Conservation (phyloP, 257 asterid genomes). For the Cinchona pubescens region DNA sequence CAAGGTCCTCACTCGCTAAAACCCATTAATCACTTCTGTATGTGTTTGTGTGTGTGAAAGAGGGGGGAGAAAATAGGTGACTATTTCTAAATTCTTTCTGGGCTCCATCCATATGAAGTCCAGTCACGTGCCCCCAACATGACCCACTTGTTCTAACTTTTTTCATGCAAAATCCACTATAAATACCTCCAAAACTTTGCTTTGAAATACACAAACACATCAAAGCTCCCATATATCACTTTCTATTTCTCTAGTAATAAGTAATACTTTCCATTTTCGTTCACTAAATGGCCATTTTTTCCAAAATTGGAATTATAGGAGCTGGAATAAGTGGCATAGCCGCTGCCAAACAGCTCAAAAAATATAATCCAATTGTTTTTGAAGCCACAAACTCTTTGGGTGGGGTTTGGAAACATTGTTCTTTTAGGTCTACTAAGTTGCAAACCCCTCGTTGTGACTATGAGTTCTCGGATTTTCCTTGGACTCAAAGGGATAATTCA, state of each 20-base stretch:
- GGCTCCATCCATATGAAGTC: conserved; percentile 20
- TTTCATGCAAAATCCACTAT: conserved; percentile 54
- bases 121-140: conserved; percentile 37
- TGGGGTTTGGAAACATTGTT: conserved; percentile 86
- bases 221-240: not conserved
- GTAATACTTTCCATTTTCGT: not conserved
- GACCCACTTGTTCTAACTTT: conserved; percentile 18
- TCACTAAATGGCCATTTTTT: conserved; percentile 26
- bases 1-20: not conserved
- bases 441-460: conserved; percentile 89
- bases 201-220: not conserved
- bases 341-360: conserved; percentile 65
- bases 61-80: not conserved
- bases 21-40: not conserved
- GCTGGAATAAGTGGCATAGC: conserved; percentile 85
- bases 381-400: conserved; percentile 76
- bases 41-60: not conserved
- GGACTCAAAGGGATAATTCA: conserved; percentile 67
- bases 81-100: not conserved
- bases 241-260: not conserved
- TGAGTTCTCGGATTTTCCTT: conserved; percentile 87
- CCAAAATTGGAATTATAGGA: conserved; percentile 67
- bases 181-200: conserved; percentile 30
- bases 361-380: conserved; percentile 61
- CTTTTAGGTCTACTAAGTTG: conserved; percentile 60